Conservation (phyloP, 495 filamentous ascomycete genomes). For the Endocarpon pusillum region DNA sequence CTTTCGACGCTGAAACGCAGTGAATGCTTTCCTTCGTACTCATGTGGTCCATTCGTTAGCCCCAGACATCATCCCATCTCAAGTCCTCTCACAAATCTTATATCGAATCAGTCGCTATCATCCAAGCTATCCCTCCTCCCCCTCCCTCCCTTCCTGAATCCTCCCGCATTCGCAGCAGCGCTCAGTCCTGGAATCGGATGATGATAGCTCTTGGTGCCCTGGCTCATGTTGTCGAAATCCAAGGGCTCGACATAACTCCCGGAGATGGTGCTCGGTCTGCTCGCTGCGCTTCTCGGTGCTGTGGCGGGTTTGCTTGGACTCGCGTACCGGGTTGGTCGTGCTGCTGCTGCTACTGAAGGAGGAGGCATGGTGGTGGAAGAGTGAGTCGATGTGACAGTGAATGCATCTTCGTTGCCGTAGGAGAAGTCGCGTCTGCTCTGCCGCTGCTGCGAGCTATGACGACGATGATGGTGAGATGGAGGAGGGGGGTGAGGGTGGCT, state of each 20-base stretch:
- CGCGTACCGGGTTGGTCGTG: too few relatives aligned
- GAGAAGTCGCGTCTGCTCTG: neutral
- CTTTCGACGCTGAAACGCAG: too few relatives aligned
- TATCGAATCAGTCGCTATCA: neutral
- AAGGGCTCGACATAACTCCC: conserved; percentile 42
- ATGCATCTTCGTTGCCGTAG: neutral
- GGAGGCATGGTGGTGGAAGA: too few relatives aligned
- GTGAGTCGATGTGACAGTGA: neutral
- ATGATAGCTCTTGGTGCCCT: conserved; percentile 67
- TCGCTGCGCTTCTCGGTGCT: neutral
- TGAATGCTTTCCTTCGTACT: too few relatives aligned
- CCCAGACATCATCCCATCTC: neutral
- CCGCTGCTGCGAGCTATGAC: too few relatives aligned
- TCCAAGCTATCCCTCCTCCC: neutral
- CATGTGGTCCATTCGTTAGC: too few relatives aligned
- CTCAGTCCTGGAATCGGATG: conserved; percentile 64
- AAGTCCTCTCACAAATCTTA: neutral
- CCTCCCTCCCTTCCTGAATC: neutral
- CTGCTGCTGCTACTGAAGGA: neutral
- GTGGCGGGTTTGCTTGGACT: too few relatives aligned
- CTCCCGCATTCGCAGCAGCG: neutral
- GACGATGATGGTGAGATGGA: too few relatives aligned
- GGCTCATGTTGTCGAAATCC: conserved; percentile 28
- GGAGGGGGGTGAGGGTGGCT: too few relatives aligned
- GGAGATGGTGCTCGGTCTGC: conserved; percentile 12